Evolutionary conservation across 495 filamentous ascomycete species (phyloP).

Genomic region (Friedmanniomyces endolithicus): DNA sequence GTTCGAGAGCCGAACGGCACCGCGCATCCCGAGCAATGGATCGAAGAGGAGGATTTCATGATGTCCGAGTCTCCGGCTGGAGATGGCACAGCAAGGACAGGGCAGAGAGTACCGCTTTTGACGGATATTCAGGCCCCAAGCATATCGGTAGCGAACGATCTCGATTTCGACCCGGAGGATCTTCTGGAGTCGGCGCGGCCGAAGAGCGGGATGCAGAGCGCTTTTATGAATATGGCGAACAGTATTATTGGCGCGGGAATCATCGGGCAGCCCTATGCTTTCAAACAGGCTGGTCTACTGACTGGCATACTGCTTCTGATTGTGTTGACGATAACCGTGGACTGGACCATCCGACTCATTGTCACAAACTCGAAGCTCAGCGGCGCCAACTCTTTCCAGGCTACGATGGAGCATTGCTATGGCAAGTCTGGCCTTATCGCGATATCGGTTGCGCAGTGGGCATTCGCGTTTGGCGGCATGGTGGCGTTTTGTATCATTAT

Average conservation of each 20-base stretch:
- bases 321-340: constrained; percentile 66
- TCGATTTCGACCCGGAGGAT: constrained; percentile 46
- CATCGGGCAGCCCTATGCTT: constrained; percentile 91
- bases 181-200: constrained; percentile 49
- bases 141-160: constrained; percentile 57
- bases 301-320: constrained; percentile 69
- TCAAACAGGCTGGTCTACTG: constrained; percentile 74
- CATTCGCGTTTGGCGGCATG: constrained; percentile 98
- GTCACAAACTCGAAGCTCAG: constrained; percentile 91
- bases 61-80: constrained; percentile 21
- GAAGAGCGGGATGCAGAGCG: constrained; percentile 52
- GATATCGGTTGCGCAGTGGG: constrained; percentile 86
- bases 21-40: constrained; percentile 33
- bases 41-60: constrained; percentile 48
- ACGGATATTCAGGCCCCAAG: constrained; percentile 81
- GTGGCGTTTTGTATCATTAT: constrained; percentile 95
- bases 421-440: constrained; percentile 77
- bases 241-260: constrained; percentile 96
- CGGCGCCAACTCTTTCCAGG: constrained; percentile 84
- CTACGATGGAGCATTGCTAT: constrained; percentile 89
- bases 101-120: constrained; percentile 58
- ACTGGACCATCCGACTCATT: constrained; percentile 96
- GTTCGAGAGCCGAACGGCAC: constrained; percentile 29
- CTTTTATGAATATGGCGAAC: constrained; percentile 99
- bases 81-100: constrained; percentile 21